Evolutionary conservation across 1,284 basidiomycete species (phyloP).

Genomic region (Amylostereum areolatum): DNA sequence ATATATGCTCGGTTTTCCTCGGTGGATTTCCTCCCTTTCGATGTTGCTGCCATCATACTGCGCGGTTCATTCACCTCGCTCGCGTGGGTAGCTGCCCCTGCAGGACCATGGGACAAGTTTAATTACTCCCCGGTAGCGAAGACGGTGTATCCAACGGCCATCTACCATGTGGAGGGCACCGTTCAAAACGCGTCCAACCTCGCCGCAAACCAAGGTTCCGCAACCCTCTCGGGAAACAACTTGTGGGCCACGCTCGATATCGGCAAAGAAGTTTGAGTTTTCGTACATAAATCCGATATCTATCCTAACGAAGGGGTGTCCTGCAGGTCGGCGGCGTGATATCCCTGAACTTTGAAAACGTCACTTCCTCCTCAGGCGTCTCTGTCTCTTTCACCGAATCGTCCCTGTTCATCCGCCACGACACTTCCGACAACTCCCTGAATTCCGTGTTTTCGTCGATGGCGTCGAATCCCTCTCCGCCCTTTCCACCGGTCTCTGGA

Average conservation of each 20-base stretch:
- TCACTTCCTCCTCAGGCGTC: conserved; percentile 26
- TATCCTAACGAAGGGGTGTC: neutral
- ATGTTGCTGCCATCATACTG: no score
- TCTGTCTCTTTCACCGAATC: conserved; percentile 46
- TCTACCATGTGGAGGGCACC: conserved; percentile 26
- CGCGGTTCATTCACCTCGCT: no score
- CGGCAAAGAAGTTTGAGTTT: conserved; percentile 33
- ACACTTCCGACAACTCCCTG: conserved; percentile 38
- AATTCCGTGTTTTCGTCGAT: conserved; percentile 34
- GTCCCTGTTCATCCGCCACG: conserved; percentile 37
- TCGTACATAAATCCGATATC: neutral
- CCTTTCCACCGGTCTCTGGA: conserved; percentile 36
- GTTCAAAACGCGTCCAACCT: conserved; percentile 29
- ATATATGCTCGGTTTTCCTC: no score
- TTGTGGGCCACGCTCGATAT: conserved; percentile 42
- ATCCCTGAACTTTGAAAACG: conserved; percentile 30
- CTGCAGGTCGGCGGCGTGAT: conserved; percentile 40
- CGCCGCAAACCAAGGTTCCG: conserved; percentile 10
- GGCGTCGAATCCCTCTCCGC: conserved; percentile 35
- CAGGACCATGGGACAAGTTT: conserved; percentile 42
- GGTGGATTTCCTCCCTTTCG: no score
- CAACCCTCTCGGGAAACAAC: conserved; percentile 29
- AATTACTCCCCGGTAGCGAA: conserved; percentile 37
- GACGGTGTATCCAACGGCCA: conserved; percentile 29
- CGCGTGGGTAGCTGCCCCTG: conserved; percentile 23